Evolutionary conservation across 1,284 basidiomycete genomes (phyloP).

Genomic region (Rhodotorula sp.): DNA sequence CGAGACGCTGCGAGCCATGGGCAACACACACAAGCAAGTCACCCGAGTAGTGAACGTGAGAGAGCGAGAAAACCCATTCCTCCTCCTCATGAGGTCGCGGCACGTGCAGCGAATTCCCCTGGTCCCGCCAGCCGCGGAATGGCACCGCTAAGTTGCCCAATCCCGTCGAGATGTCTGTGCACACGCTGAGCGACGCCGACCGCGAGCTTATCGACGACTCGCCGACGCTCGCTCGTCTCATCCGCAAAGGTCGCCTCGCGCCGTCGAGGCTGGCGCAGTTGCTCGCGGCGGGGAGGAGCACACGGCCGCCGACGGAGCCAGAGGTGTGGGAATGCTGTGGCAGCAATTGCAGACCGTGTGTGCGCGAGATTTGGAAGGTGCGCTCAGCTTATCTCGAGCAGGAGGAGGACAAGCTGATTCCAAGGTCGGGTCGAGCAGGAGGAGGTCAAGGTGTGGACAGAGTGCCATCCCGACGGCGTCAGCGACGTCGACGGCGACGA

Average conservation of each 20-base stretch:
- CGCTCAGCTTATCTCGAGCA: too few relatives aligned
- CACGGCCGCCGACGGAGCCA: slow-evolving; percentile 19
- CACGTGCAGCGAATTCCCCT: too few relatives aligned
- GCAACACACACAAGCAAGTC: too few relatives aligned
- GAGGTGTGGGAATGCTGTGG: slow-evolving; percentile 38
- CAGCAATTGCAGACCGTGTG: slow-evolving; percentile 37
- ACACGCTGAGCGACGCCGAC: background rate
- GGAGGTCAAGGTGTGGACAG: slow-evolving; percentile 33
- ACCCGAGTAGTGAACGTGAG: background rate
- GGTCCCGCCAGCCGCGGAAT: background rate
- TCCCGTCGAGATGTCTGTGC: background rate
- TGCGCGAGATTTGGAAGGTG: slow-evolving; percentile 13
- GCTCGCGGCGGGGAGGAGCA: background rate
- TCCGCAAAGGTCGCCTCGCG: slow-evolving; percentile 26
- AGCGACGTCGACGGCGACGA: slow-evolving; percentile 10
- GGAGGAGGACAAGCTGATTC: background rate
- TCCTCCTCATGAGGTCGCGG: too few relatives aligned
- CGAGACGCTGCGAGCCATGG: too few relatives aligned
- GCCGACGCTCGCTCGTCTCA: slow-evolving; percentile 23
- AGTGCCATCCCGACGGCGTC: slow-evolving; percentile 32
- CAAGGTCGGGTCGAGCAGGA: slow-evolving; percentile 2
- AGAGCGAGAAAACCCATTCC: background rate
- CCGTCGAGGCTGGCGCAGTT: slow-evolving; percentile 26
- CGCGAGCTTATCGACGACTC: slow-evolving; percentile 24
- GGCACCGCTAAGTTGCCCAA: background rate